Evolutionary conservation across 2,329 filamentous ascomycete genomes (phyloP).

Genomic region (Fusarium sp.): DNA sequence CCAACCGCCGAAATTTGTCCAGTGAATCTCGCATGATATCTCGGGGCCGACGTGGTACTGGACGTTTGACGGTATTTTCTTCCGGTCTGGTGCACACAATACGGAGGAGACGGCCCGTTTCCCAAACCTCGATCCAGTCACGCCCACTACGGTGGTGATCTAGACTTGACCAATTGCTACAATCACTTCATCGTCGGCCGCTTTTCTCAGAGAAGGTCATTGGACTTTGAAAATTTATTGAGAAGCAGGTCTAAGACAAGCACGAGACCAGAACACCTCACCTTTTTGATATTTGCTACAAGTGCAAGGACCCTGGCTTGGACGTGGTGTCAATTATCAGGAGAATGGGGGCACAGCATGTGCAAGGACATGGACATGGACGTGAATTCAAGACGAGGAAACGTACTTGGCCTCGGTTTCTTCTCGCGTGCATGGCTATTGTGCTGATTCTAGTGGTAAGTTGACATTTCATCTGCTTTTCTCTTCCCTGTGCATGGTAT

Average conservation of each 20-base stretch:
- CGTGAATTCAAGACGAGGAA: conserved; percentile 28
- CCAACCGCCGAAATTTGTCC: conserved; percentile 21
- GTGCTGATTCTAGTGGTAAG: conserved; percentile 46
- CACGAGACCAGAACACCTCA: conserved; percentile 30
- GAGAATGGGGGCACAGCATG: conserved; percentile 37
- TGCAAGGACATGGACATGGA: conserved; percentile 27
- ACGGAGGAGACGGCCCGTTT: conserved; percentile 43
- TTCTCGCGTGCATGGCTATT: conserved; percentile 28
- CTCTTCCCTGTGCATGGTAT: conserved; percentile 19
- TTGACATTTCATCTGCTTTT: conserved; percentile 26
- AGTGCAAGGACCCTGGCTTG: conserved; percentile 14
- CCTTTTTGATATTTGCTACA: conserved; percentile 10
- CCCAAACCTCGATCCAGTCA: conserved; percentile 17
- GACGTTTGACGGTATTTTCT: conserved; percentile 22
- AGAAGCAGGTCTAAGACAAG: conserved; percentile 12
- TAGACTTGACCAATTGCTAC: conserved; percentile 15
- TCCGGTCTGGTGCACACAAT: conserved; percentile 17
- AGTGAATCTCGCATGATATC: conserved; percentile 22
- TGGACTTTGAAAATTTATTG: background rate
- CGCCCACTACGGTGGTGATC: conserved; percentile 16
- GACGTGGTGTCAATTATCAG: conserved; percentile 20
- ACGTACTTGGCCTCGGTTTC: conserved; percentile 29
- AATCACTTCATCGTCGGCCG: conserved; percentile 13
- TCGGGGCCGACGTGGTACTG: conserved; percentile 11
- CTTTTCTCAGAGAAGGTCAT: conserved; percentile 10